phyloP scores from a whole-genome alignment of 345 rosid genomes.

The Brassica carinata region DNA sequence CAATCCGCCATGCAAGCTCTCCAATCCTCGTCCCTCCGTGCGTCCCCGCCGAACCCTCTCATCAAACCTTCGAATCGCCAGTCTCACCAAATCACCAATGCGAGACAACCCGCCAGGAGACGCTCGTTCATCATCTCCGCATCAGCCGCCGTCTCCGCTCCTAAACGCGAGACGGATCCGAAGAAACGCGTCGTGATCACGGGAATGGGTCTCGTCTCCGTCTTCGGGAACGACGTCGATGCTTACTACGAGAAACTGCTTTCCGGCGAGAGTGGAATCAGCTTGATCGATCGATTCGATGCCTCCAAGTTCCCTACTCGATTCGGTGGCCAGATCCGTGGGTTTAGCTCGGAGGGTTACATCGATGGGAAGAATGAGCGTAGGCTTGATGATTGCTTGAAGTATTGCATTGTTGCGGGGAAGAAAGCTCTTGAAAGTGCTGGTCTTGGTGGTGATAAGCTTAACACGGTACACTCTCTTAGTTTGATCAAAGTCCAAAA shows the following conservation, averaged over 20 bases:
- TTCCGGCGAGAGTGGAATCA: conserved; percentile 91
- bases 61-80: conserved; percentile 40
- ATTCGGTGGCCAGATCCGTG: conserved; percentile 98
- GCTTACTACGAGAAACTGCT: conserved; percentile 77
- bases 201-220: conserved; percentile 96
- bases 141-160: conserved; percentile 59
- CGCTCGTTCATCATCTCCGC: conserved; percentile 51
- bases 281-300: conserved; percentile 86
- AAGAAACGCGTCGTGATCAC: conserved; percentile 94
- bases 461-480: conserved; percentile 52
- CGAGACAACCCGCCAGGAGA: conserved; percentile 35
- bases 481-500: conserved; percentile 1
- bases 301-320: conserved; percentile 95
- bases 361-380: conserved; percentile 96
- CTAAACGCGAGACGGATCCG: conserved; percentile 97
- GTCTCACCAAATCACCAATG: conserved; percentile 39
- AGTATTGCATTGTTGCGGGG: conserved; percentile 97
- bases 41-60: conserved; percentile 59
- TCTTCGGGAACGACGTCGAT: conserved; percentile 91
- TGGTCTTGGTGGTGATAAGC: conserved; percentile 78
- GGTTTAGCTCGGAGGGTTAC: conserved; percentile 75
- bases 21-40: conserved; percentile 62
- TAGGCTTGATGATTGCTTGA: conserved; percentile 91
- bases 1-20: conserved; percentile 71
- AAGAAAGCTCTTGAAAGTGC: conserved; percentile 93